phyloP scores from a whole-genome alignment of 164 flowering plant genomes.

The Aristolochia californica region DNA sequence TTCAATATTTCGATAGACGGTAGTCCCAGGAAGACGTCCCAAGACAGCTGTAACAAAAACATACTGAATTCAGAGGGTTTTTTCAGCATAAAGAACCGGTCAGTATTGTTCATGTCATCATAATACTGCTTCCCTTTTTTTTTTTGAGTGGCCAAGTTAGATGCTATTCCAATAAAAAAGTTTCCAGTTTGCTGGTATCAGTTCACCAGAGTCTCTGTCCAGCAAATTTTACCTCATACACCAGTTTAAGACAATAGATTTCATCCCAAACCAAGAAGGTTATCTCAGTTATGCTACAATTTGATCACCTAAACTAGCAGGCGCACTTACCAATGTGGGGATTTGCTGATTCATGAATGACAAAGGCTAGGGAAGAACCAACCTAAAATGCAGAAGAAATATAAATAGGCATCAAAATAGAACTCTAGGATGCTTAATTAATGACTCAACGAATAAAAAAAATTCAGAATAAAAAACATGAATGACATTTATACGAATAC shows the following conservation, averaged over 20 bases:
- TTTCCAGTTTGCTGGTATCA: no score
- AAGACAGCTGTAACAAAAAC: constrained; percentile 60
- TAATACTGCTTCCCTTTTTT: no score
- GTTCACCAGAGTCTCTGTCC: no score
- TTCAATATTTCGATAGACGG: constrained; percentile 66
- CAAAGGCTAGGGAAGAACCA: constrained; percentile 93
- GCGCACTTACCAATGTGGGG: constrained; percentile 80
- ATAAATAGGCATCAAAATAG: no score
- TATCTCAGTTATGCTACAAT: no score
- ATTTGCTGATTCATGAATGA: constrained; percentile 97
- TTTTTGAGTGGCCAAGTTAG: neutral
- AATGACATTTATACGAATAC: no score
- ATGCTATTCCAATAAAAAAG: no score
- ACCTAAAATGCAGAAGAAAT: constrained; percentile 41
- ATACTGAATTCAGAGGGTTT: constrained; percentile 1
- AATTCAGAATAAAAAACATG: no score
- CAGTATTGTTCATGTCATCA: no score
- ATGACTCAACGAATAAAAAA: constrained; percentile 2
- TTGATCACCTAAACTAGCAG: neutral
- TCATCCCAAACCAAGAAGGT: no score
- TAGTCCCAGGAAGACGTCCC: constrained; percentile 99
- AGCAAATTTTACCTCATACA: no score
- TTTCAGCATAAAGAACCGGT: neutral
- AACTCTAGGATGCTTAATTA: neutral
- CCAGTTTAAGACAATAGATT: no score